Conservation (phyloP, 768 basidiomycete species). For the Chalciporus chontae region DNA sequence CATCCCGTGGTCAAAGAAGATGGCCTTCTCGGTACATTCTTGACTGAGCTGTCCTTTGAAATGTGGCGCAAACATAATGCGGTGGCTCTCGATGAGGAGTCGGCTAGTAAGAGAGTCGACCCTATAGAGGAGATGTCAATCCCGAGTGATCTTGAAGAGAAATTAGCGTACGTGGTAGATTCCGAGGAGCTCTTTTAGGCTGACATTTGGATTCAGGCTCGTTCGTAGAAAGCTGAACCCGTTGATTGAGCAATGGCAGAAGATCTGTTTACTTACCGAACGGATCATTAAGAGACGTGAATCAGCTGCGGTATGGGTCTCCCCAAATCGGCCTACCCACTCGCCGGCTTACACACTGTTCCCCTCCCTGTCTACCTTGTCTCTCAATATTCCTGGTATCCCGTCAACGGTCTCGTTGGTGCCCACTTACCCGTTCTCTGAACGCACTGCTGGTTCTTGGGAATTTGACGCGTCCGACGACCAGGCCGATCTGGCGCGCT, state of each 20-base stretch:
- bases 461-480: constrained; percentile 30
- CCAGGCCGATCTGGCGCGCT: constrained; percentile 79
- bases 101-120: constrained; percentile 72
- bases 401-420: constrained; percentile 17
- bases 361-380: constrained; percentile 41
- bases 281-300: constrained; percentile 87
- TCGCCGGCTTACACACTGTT: constrained; percentile 70
- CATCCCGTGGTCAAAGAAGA: constrained; percentile 92
- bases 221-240: constrained; percentile 73
- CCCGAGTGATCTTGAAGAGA: constrained; percentile 89
- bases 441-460: constrained; percentile 11
- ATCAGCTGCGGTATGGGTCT: constrained; percentile 82
- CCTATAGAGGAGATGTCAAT: constrained; percentile 87
- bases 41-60: constrained; percentile 83
- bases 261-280: constrained; percentile 82
- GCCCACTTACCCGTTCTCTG: constrained; percentile 13
- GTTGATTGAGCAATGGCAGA: constrained; percentile 89
- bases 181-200: background rate
- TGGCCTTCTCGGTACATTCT: constrained; percentile 74
- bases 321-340: constrained; percentile 58
- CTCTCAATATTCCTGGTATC: constrained; percentile 32
- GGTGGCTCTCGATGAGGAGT: constrained; percentile 86
- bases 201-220: constrained; percentile 42
- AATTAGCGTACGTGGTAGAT: constrained; percentile 57
- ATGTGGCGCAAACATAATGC: constrained; percentile 78